Evolutionary conservation across 208 protist genomes (phyloP).

Genomic region (Wallacemonas sp.): DNA sequence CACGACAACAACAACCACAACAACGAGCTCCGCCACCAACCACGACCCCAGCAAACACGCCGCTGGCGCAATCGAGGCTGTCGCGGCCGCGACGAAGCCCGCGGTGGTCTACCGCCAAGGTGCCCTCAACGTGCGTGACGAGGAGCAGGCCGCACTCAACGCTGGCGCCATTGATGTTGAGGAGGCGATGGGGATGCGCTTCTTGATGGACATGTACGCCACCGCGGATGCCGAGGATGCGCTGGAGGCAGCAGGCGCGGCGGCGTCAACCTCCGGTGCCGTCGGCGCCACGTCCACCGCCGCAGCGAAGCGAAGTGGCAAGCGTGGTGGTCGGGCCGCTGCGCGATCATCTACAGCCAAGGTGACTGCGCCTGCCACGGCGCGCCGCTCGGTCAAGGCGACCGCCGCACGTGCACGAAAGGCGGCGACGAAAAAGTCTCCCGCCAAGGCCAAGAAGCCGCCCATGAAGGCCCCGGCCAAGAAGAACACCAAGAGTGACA

Average conservation of each 20-base stretch:
- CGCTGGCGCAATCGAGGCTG: background rate
- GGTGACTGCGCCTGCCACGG: too few species aligned
- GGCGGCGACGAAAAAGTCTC: background rate
- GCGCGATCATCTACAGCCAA: too few species aligned
- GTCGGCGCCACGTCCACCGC: too few species aligned
- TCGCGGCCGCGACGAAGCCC: background rate
- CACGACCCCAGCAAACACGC: background rate
- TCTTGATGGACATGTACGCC: constrained; percentile 33
- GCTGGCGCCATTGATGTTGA: constrained; percentile 4
- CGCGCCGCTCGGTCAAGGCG: too few species aligned
- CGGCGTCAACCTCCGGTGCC: too few species aligned
- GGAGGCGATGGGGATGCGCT: constrained; percentile 13
- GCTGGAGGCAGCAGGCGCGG: constrained; percentile 10
- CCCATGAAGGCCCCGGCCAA: background rate
- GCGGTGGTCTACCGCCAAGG: constrained; percentile 6
- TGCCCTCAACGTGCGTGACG: background rate
- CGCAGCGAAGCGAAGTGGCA: too few species aligned
- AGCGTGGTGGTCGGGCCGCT: too few species aligned
- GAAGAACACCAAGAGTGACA: too few species aligned
- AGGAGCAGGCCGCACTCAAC: constrained; percentile 7
- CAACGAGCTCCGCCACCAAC: background rate
- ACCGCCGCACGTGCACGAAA: too few species aligned
- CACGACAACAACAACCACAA: background rate
- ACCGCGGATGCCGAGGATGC: constrained; percentile 37
- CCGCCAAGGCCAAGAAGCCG: background rate